Base-by-base conservation (phyloP, 805 yeast genomes). In the Cyberlindnera saturnus region DNA sequence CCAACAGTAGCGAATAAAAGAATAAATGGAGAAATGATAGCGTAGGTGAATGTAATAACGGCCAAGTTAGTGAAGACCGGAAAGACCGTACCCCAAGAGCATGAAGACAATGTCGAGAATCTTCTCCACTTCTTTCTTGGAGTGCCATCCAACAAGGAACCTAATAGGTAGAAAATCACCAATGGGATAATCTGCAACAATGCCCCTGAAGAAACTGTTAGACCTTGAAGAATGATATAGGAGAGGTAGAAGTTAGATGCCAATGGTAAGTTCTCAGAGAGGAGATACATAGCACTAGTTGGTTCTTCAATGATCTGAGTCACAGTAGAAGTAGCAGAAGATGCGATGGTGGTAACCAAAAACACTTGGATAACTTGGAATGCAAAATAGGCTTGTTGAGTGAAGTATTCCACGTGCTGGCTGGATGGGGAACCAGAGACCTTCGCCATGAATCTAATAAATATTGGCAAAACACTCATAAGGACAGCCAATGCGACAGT, bases 1-100 rank as follows among this genome's bases (percentile, higher is more conserved):
- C 90, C 85, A 38, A 73, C 74, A 26, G 79, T 69, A 4, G 89
- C 78, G 60, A 93, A 90, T 17, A 83, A 63, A 49, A 90, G 64
- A 48, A 91, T 83, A 55, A 91, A 66, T 13, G 99, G 98, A 2
- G 97, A 77, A 47, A 85, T 83, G 46, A 85, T 73, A 4, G 85
- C 64, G 57, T 82, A 85, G 0, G 88, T 75, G 48, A 85, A 70
- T 5, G 79, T 66, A 45, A 85, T 83, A 47, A 82, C 81, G 4
- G 82, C 82, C 63, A 85, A 73, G 59, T 79, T 81, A 47, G 86
- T 77, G 60, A 81, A 83, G 4, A 79, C 69, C n/a, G 95, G 93
- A 70, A 81, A 85, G 5, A 75, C 65, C 1, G 91, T 82, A 45
- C 95, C 95, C 86, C 88, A 85, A 10, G 70, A 62, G 59, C 75